Percentiles rank a stretch among this genome's conserved stretches.
These are phyloP conservation scores for Chaetomium strumarium DNA, from an alignment of 2,329 filamentous ascomycete genomes.

Conservation along the genomic window DNA sequence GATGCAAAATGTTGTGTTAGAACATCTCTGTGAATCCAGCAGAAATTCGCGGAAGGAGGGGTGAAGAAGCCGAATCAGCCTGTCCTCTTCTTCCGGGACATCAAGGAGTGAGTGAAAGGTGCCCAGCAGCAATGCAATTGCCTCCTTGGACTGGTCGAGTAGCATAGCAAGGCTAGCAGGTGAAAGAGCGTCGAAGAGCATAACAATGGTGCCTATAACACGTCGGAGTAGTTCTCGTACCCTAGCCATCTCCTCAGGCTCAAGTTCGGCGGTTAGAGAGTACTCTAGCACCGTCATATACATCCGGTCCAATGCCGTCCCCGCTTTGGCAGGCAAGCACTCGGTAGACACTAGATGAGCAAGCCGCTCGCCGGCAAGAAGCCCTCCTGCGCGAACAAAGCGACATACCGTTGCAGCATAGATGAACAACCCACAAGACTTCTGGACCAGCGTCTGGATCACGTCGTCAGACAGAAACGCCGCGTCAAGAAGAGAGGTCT, in stretches of 20 bases:
- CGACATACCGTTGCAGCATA: constrained; percentile 8
- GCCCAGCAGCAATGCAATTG: background rate
- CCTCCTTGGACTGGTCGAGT: background rate
- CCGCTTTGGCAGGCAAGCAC: constrained; percentile 4
- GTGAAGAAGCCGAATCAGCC: constrained; percentile 8
- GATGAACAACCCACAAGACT: constrained; percentile 3
- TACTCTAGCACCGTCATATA: constrained; percentile 2
- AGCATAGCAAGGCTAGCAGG: constrained; percentile 1
- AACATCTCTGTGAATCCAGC: constrained; percentile 3
- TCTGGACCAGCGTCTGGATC: constrained; percentile 4
- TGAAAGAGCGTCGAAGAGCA: constrained; percentile 8
- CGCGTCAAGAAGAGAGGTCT: background rate
- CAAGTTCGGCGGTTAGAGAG: background rate
- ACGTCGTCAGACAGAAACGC: background rate
- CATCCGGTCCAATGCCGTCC: constrained; percentile 2
- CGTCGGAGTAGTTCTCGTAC: constrained; percentile 1
- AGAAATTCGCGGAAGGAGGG: constrained; percentile 9
- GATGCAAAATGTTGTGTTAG: background rate
- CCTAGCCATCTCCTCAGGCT: constrained; percentile 1
- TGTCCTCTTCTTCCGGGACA: constrained; percentile 4
- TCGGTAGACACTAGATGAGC: constrained; percentile 1
- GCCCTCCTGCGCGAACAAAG: constrained; percentile 2
- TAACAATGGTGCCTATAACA: constrained; percentile 1
- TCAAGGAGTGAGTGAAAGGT: constrained; percentile 1
- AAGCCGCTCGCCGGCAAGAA: constrained; percentile 5